Conservation (phyloP, 768 basidiomycete species). For the Pisolithus tinctorius region DNA sequence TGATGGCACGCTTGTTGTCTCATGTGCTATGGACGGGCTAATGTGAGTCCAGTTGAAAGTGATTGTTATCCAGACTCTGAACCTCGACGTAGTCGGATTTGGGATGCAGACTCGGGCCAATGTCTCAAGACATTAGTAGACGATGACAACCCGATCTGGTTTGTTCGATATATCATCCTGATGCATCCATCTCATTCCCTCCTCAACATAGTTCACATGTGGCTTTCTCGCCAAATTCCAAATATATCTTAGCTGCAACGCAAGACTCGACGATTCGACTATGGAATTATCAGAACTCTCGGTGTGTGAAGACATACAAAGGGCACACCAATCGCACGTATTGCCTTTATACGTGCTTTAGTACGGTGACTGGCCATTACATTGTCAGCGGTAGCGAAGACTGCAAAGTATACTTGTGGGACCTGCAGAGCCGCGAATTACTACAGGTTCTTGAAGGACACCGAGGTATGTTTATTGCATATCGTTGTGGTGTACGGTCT, state of each 20-base stretch:
- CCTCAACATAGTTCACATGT: conserved; percentile 63
- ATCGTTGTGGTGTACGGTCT: background rate
- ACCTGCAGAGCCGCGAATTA: conserved; percentile 74
- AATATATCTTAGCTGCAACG: conserved; percentile 83
- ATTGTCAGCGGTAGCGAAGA: conserved; percentile 91
- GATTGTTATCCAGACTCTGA: conserved; percentile 1
- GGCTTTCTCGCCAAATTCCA: conserved; percentile 87
- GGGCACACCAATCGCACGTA: conserved; percentile 86
- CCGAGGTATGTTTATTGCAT: conserved; percentile 45
- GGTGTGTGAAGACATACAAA: conserved; percentile 87
- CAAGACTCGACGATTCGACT: conserved; percentile 92
- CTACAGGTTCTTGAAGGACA: conserved; percentile 75
- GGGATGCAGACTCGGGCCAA: conserved; percentile 96
- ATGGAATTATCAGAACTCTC: conserved; percentile 90
- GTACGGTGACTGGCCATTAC: conserved; percentile 50
- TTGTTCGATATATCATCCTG: conserved; percentile 10
- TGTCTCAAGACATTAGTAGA: conserved; percentile 96
- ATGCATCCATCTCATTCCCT: conserved; percentile 8
- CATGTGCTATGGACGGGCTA: conserved; percentile 93
- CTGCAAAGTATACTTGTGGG: conserved; percentile 82
- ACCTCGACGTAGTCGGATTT: conserved; percentile 67
- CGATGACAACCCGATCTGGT: conserved; percentile 94
- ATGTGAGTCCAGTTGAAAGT: conserved; percentile 53
- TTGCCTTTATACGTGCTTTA: conserved; percentile 68
- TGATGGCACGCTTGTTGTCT: conserved; percentile 91